Evolutionary conservation across 495 filamentous ascomycete genomes (phyloP).

Genomic region (Tricharina praecox): DNA sequence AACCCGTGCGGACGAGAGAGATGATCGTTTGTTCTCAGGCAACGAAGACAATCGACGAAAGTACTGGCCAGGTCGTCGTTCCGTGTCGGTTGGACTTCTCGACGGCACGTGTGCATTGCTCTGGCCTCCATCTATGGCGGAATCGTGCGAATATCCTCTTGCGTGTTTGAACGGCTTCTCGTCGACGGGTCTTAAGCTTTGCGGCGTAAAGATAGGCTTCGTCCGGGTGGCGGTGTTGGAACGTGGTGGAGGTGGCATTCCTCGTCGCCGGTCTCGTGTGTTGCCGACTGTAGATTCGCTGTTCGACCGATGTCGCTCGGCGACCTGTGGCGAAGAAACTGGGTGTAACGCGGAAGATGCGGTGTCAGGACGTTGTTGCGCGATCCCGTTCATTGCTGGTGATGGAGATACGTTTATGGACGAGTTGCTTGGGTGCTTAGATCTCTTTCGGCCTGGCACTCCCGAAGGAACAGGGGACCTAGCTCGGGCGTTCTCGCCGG

Average conservation of each 20-base stretch:
- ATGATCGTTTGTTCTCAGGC: conserved; percentile 59
- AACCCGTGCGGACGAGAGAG: conserved; percentile 41
- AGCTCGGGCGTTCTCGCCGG: conserved; percentile 1
- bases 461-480: neutral
- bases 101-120: conserved; percentile 9
- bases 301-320: conserved; percentile 5
- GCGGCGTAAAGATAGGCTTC: conserved; percentile 2
- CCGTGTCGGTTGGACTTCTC: conserved; percentile 25
- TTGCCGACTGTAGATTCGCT: conserved; percentile 5
- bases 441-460: neutral
- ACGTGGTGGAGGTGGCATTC: conserved; percentile 5
- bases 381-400: conserved; percentile 1
- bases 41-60: conserved; percentile 67
- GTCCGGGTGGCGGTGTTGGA: neutral
- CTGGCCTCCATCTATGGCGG: conserved; percentile 16
- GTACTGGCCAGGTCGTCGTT: conserved; percentile 38
- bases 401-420: conserved; percentile 4
- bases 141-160: conserved; percentile 26
- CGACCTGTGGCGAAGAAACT: conserved; percentile 1
- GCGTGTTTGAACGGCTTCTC: conserved; percentile 20
- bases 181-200: conserved; percentile 4
- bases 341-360: neutral
- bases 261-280: neutral
- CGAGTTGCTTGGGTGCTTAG: conserved; percentile 3
- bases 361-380: neutral